Evolutionary conservation across 306 rosid genomes (phyloP).

Genomic region (Acacia melanoxylon): DNA sequence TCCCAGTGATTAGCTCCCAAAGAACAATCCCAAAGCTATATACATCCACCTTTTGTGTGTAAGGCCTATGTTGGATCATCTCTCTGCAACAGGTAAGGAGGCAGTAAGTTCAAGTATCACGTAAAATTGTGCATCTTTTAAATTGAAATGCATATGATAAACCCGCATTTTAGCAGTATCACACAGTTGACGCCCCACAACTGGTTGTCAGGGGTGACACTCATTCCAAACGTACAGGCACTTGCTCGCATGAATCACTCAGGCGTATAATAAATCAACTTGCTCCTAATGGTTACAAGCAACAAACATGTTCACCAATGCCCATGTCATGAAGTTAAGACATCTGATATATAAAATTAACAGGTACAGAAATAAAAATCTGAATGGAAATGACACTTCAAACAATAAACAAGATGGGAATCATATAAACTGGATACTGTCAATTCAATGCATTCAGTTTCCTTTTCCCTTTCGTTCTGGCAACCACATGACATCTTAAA

Average conservation of each 20-base stretch:
- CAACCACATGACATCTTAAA: not conserved
- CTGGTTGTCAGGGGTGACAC: not conserved
- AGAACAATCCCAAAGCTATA: slow-evolving; percentile 98
- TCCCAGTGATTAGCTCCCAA: slow-evolving; percentile 96
- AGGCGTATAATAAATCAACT: not conserved
- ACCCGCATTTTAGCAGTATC: slow-evolving; percentile 12
- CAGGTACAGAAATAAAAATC: not conserved
- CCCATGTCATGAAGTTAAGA: not conserved
- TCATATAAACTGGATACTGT: not conserved
- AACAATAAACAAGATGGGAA: not conserved
- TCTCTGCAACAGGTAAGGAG: slow-evolving; percentile 59
- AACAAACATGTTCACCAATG: not conserved
- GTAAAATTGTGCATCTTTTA: not conserved
- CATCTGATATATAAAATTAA: not conserved
- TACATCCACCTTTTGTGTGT: slow-evolving; percentile 94
- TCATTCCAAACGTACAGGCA: not conserved
- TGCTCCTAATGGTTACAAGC: not conserved
- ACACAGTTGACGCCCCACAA: not conserved
- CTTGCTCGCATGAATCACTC: not conserved
- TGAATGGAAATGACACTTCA: not conserved
- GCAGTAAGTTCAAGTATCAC: slow-evolving; percentile 15
- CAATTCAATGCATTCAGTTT: not conserved
- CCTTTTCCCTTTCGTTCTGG: not conserved
- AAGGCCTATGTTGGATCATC: slow-evolving; percentile 99
- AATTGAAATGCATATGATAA: not conserved